phyloP scores from a whole-genome alignment of 176 grass and related monocot genomes.

The Oryza officinalis region DNA sequence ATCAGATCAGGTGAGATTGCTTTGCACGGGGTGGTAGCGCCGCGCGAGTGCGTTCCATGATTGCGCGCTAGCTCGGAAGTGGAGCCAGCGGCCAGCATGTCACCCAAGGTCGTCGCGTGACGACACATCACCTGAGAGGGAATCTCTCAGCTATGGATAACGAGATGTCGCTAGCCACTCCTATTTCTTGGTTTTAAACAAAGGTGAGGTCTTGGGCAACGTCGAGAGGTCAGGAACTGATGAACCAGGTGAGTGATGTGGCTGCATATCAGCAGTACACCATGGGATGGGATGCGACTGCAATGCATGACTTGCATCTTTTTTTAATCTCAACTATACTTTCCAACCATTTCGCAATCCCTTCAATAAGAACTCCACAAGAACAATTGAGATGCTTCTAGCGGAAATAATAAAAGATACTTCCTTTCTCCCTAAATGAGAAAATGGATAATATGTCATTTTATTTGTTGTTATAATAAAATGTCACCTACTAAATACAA shows the following conservation, averaged over 20 bases:
- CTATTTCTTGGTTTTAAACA: neutral
- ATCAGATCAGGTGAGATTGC: neutral
- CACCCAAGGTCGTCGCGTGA: neutral
- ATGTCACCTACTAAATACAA: no score
- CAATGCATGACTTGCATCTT: no score
- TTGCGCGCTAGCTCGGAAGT: slow-evolving; percentile 4
- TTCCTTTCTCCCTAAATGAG: neutral
- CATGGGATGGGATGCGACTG: neutral
- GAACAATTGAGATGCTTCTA: slow-evolving; percentile 10
- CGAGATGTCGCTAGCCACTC: neutral
- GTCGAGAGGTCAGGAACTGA: neutral
- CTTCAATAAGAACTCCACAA: neutral
- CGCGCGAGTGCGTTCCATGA: slow-evolving; percentile 21
- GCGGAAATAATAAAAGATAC: neutral
- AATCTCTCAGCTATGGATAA: slow-evolving; percentile 21
- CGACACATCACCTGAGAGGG: neutral
- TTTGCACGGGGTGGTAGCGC: neutral
- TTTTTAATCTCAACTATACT: neutral
- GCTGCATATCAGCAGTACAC: neutral
- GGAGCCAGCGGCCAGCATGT: slow-evolving; percentile 2
- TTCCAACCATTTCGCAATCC: neutral
- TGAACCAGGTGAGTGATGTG: neutral
- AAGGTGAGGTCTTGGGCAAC: neutral
- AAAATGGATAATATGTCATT: no score
- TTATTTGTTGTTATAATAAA: no score